phyloP scores from a whole-genome alignment of 1,284 basidiomycete species.

The Heterobasidion occidentale region DNA sequence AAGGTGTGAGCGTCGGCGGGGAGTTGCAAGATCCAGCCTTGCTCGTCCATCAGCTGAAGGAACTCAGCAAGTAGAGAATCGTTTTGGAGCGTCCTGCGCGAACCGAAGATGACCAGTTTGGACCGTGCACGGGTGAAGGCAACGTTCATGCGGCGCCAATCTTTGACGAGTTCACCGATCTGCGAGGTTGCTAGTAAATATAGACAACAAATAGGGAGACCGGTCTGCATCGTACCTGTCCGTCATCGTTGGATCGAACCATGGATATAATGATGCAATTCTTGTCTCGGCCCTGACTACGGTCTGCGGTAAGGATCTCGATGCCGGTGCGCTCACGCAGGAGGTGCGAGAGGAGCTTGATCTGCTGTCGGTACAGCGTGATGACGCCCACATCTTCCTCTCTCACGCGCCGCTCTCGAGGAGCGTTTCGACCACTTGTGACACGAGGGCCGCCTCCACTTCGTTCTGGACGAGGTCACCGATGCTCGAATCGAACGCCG shows the following conservation, averaged over 20 bases:
- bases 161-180: slow-evolving; percentile 89
- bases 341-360: slow-evolving; percentile 71
- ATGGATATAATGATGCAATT: slow-evolving; percentile 91
- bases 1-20: slow-evolving; percentile 42
- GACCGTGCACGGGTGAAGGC: slow-evolving; percentile 89
- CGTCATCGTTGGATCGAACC: slow-evolving; percentile 78
- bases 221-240: slow-evolving; percentile 42
- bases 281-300: slow-evolving; percentile 94
- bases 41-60: slow-evolving; percentile 63
- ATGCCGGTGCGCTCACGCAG: slow-evolving; percentile 48
- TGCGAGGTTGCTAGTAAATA: slow-evolving; percentile 20
- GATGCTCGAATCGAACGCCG: slow-evolving; percentile 73
- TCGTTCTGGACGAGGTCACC: slow-evolving; percentile 89
- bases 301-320: slow-evolving; percentile 93
- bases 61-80: slow-evolving; percentile 65
- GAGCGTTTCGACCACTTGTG: slow-evolving; percentile 62
- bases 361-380: slow-evolving; percentile 91
- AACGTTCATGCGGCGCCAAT: slow-evolving; percentile 95
- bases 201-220: slow-evolving; percentile 4
- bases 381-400: slow-evolving; percentile 81
- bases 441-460: slow-evolving; percentile 62
- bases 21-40: slow-evolving; percentile 63
- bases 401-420: slow-evolving; percentile 55
- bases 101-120: slow-evolving; percentile 89
- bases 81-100: slow-evolving; percentile 58